Percentiles rank a stretch among this genome's conserved stretches.
Conservation (phyloP, 2,329 filamentous ascomycete species). For the Corniculantispora saksenae region DNA sequence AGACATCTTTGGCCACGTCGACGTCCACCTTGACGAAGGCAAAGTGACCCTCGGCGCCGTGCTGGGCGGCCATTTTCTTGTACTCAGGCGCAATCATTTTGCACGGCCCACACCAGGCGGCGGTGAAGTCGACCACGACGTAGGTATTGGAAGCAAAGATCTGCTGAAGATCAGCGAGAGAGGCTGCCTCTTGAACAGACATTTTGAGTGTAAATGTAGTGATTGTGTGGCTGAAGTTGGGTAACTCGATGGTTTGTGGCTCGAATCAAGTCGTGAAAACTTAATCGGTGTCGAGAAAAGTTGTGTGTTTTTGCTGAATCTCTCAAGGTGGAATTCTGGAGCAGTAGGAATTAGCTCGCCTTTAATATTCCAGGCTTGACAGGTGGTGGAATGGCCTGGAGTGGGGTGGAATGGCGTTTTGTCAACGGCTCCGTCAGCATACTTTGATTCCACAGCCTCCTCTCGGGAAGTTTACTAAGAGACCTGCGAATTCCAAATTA, state of each 20-base stretch:
- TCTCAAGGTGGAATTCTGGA: neutral
- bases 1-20: slow-evolving; percentile 74
- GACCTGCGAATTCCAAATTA: neutral
- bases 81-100: slow-evolving; percentile 49
- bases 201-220: slow-evolving; percentile 10
- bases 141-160: slow-evolving; percentile 42
- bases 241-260: neutral
- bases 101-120: slow-evolving; percentile 54
- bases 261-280: neutral
- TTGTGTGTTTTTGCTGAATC: neutral
- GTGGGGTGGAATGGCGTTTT: slow-evolving; percentile 13
- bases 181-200: slow-evolving; percentile 32
- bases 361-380: neutral
- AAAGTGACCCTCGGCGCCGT: slow-evolving; percentile 48
- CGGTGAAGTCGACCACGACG: slow-evolving; percentile 51
- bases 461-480: neutral
- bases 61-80: slow-evolving; percentile 31
- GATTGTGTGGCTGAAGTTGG: neutral
- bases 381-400: slow-evolving; percentile 6
- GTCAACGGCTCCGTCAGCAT: slow-evolving; percentile 7
- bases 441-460: neutral
- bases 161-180: slow-evolving; percentile 35
- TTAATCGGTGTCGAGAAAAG: neutral
- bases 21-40: slow-evolving; percentile 91
- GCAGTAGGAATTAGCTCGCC: neutral